Conservation (phyloP, 2,329 filamentous ascomycete genomes). For the Exophiala calicioides region DNA sequence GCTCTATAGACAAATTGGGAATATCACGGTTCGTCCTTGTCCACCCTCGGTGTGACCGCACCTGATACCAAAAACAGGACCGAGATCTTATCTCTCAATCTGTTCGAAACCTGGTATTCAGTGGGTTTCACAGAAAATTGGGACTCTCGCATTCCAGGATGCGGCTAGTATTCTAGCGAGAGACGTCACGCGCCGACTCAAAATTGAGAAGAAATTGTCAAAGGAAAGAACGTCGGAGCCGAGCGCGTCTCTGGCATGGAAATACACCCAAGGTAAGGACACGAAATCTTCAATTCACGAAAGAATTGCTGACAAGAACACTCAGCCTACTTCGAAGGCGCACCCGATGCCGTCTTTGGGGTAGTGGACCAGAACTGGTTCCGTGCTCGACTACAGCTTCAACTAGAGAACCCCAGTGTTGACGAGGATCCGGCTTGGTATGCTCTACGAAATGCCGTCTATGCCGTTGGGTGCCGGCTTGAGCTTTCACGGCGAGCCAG, state of each 20-base stretch:
- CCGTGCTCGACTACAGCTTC: neutral
- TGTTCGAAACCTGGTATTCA: slow-evolving; percentile 3
- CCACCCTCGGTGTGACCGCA: neutral
- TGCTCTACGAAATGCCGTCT: slow-evolving; percentile 6
- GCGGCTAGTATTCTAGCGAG: neutral
- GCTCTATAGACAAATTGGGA: slow-evolving; percentile 1
- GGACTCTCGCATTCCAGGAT: neutral
- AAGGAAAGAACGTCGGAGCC: neutral
- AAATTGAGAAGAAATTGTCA: slow-evolving; percentile 5
- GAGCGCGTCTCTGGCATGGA: neutral
- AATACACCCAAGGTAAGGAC: neutral
- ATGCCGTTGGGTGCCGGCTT: slow-evolving; percentile 6
- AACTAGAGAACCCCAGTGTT: neutral
- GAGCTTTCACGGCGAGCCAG: neutral
- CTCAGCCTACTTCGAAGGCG: slow-evolving; percentile 7
- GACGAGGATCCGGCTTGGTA: slow-evolving; percentile 8
- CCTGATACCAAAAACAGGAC: neutral
- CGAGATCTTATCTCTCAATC: slow-evolving; percentile 3
- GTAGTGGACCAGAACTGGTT: slow-evolving; percentile 1
- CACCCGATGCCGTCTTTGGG: slow-evolving; percentile 3
- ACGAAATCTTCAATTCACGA: neutral
- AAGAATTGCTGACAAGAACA: neutral
- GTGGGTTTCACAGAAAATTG: neutral
- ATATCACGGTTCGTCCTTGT: neutral
- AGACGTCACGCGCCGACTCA: slow-evolving; percentile 2